phyloP scores from a whole-genome alignment of 2,329 filamentous ascomycete species.

The Parastagonospora avenae region DNA sequence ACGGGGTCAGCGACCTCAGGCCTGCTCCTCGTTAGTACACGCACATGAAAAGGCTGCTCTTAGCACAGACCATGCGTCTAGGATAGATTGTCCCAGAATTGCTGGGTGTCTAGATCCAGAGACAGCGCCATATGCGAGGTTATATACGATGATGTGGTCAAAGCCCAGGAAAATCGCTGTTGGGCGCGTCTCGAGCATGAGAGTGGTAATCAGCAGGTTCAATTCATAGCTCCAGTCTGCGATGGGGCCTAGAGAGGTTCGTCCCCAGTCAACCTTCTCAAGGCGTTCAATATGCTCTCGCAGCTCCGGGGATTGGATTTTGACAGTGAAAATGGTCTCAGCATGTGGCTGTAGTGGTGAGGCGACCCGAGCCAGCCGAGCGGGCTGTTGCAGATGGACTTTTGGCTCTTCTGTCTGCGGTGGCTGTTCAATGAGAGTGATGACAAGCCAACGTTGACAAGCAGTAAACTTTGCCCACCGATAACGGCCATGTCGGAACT shows the following conservation, averaged over 20 bases:
- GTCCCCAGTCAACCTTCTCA: slow-evolving; percentile 11
- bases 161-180: slow-evolving; percentile 17
- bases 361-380: neutral
- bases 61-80: slow-evolving; percentile 15
- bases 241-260: slow-evolving; percentile 14
- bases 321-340: slow-evolving; percentile 16
- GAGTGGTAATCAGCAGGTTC: slow-evolving; percentile 9
- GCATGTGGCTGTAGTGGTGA: slow-evolving; percentile 1
- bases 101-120: slow-evolving; percentile 14
- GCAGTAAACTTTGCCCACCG: slow-evolving; percentile 12
- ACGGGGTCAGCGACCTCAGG: neutral
- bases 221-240: slow-evolving; percentile 14
- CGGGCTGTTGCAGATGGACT: neutral
- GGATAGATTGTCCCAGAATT: slow-evolving; percentile 11
- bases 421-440: slow-evolving; percentile 2
- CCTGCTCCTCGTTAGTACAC: neutral
- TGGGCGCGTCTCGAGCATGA: slow-evolving; percentile 19
- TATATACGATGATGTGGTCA: slow-evolving; percentile 17
- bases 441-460: slow-evolving; percentile 10
- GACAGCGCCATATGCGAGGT: slow-evolving; percentile 14
- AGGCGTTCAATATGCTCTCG: slow-evolving; percentile 12
- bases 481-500: slow-evolving; percentile 14
- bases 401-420: neutral
- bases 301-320: slow-evolving; percentile 11
- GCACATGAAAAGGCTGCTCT: neutral